Evolutionary conservation across 148 eudicot species (phyloP).

Genomic region (Fagopyrum homotropicum): DNA sequence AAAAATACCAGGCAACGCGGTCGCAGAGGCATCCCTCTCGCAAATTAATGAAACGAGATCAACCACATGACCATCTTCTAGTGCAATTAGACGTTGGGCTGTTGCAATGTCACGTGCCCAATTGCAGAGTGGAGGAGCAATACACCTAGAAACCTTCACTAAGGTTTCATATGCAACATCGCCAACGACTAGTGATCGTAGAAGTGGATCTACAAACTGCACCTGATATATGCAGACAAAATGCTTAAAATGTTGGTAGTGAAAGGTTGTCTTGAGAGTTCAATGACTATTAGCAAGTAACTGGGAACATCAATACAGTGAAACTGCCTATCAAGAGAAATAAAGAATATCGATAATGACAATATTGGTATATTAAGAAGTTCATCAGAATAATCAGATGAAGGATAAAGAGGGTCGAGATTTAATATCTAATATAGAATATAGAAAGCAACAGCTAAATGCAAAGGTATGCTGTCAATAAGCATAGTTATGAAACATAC

Average conservation of each 20-base stretch:
- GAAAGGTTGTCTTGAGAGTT: not conserved
- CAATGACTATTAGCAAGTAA: not conserved
- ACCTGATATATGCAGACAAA: constrained; percentile 40
- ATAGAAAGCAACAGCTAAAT: constrained; percentile 1
- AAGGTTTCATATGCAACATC: constrained; percentile 77
- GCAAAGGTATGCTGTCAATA: not conserved
- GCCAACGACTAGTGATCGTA: constrained; percentile 69
- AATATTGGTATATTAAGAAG: not conserved
- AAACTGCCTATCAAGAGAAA: not conserved
- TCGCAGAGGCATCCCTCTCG: constrained; percentile 34
- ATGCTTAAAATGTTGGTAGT: not conserved
- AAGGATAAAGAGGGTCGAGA: not conserved
- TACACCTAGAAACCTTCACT: constrained; percentile 85
- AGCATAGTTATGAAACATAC: not conserved
- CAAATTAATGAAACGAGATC: constrained; percentile 47
- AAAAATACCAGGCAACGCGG: constrained; percentile 55
- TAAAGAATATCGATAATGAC: not conserved
- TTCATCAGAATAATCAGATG: not conserved
- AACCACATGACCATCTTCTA: constrained; percentile 44
- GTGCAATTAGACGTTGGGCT: constrained; percentile 58
- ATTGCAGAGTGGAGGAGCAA: constrained; percentile 74
- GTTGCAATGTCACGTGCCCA: constrained; percentile 95
- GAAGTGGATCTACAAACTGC: constrained; percentile 66
- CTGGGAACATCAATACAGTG: not conserved
- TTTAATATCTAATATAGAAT: not conserved